Percentiles rank a stretch among this genome's conserved stretches.
These are phyloP conservation scores for Trichophyton mentagrophytes DNA, from an alignment of 2,329 filamentous ascomycete genomes.

Conservation along the genomic window DNA sequence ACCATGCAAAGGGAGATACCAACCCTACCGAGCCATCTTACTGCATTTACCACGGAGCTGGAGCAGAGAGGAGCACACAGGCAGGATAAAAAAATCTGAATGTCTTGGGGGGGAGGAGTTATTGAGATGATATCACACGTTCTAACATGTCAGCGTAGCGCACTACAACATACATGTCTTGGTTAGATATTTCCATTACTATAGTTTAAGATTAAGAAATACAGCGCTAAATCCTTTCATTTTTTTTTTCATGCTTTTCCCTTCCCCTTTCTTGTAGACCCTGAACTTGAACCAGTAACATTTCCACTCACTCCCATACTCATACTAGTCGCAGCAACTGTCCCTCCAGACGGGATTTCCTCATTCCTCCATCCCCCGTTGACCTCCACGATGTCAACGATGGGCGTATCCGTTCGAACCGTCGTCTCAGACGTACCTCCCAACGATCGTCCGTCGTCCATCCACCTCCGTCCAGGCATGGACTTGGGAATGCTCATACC, in stretches of 20 bases:
- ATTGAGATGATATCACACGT: not conserved
- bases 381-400: slow-evolving; percentile 14
- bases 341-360: not conserved
- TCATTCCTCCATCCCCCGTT: slow-evolving; percentile 11
- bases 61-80: not conserved
- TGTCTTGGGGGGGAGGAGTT: not conserved
- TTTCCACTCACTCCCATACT: not conserved
- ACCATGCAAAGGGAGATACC: not conserved
- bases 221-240: not conserved
- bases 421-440: not conserved
- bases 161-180: not conserved
- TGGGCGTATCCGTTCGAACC: not conserved
- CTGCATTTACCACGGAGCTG: not conserved
- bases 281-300: not conserved
- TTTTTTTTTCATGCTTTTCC: not conserved
- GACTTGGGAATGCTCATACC: not conserved
- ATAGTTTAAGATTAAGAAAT: not conserved
- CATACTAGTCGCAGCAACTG: no score
- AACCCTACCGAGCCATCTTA: not conserved
- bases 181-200: not conserved
- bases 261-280: not conserved
- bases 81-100: not conserved
- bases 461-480: not conserved
- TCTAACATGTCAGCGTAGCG: not conserved
- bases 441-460: not conserved